Conservation (phyloP, 2,329 filamentous ascomycete species). For the Aspergillus brunneoviolaceus region DNA sequence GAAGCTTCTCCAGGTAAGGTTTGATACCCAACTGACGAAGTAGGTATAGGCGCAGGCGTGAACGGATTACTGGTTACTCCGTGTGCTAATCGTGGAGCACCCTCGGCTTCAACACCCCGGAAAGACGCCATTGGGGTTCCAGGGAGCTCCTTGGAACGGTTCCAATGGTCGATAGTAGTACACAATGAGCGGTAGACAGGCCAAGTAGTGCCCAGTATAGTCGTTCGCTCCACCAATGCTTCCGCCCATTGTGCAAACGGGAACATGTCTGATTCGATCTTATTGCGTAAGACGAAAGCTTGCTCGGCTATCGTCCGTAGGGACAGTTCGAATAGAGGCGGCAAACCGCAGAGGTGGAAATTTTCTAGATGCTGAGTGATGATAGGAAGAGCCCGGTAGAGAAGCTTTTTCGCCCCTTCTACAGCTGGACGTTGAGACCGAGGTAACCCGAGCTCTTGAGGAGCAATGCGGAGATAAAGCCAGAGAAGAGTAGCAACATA, state of each 20-base stretch:
- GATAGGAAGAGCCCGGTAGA: slow-evolving; percentile 37
- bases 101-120: slow-evolving; percentile 7
- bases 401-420: slow-evolving; percentile 38
- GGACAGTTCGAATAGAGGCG: slow-evolving; percentile 39
- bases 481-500: slow-evolving; percentile 39
- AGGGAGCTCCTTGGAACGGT: slow-evolving; percentile 21
- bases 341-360: slow-evolving; percentile 37
- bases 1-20: slow-evolving; percentile 7
- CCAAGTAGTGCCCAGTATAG: slow-evolving; percentile 30
- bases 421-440: slow-evolving; percentile 34
- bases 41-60: slow-evolving; percentile 6
- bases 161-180: slow-evolving; percentile 30
- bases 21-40: slow-evolving; percentile 8
- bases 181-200: slow-evolving; percentile 35
- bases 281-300: slow-evolving; percentile 31
- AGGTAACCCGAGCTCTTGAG: slow-evolving; percentile 31
- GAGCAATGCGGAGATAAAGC: slow-evolving; percentile 35
- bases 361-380: slow-evolving; percentile 40
- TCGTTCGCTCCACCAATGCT: slow-evolving; percentile 31
- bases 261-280: slow-evolving; percentile 32
- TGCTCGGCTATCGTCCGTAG: slow-evolving; percentile 39
- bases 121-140: slow-evolving; percentile 12
- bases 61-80: slow-evolving; percentile 1
- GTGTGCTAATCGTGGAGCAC: slow-evolving; percentile 1
- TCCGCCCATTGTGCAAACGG: slow-evolving; percentile 38